Conservation (phyloP, 108 stramenopile species). For the Nitzschia sp. region DNA sequence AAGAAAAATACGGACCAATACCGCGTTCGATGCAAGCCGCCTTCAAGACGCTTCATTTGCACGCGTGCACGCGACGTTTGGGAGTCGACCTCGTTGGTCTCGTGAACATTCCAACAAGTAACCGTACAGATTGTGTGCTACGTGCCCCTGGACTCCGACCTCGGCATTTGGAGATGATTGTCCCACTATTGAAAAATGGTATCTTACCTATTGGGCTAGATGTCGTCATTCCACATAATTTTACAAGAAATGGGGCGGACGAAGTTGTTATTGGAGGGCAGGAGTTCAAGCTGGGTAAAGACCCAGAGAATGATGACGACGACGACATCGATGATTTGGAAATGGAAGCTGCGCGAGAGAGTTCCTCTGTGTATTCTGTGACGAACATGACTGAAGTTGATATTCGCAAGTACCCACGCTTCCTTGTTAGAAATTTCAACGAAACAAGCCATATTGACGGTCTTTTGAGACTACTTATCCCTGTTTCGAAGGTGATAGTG, state of each 20-base stretch:
- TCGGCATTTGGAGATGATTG: constrained; percentile 76
- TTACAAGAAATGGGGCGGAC: constrained; percentile 58
- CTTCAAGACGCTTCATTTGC: constrained; percentile 81
- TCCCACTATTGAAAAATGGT: constrained; percentile 53
- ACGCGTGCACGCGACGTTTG: constrained; percentile 75
- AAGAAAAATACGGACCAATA: constrained; percentile 67
- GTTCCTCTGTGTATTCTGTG: constrained; percentile 68
- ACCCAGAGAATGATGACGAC: constrained; percentile 68
- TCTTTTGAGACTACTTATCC: constrained; percentile 71
- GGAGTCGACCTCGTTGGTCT: constrained; percentile 83
- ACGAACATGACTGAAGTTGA: constrained; percentile 70
- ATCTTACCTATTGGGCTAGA: constrained; percentile 68
- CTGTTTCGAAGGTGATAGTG: constrained; percentile 67
- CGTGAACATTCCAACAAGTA: constrained; percentile 32
- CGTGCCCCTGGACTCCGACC: constrained; percentile 82
- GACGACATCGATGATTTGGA: constrained; percentile 86
- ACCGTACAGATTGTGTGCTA: constrained; percentile 61
- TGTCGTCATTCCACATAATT: constrained; percentile 70
- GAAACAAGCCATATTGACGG: constrained; percentile 51
- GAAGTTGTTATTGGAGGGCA: constrained; percentile 65
- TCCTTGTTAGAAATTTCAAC: constrained; percentile 58
- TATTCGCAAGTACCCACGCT: constrained; percentile 65
- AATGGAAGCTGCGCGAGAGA: constrained; percentile 83
- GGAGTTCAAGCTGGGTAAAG: constrained; percentile 54
- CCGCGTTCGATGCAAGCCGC: constrained; percentile 63